phyloP scores from a whole-genome alignment of 73 alveolate species.

The Paramecium caudatum region DNA sequence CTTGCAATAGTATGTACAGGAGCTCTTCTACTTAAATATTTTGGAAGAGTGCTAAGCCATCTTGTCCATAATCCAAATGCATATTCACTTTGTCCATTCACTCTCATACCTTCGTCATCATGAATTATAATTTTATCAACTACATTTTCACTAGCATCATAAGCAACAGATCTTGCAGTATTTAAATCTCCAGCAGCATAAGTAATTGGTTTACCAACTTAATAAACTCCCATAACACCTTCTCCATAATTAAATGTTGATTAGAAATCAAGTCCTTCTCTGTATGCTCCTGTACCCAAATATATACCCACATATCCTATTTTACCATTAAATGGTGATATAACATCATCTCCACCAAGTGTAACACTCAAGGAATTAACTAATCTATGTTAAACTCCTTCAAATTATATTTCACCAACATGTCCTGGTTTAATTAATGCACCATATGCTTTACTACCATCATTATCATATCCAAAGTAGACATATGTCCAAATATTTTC shows the following conservation, averaged over 20 bases:
- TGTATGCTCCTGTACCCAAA: constrained; percentile 64
- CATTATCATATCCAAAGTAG: constrained; percentile 55
- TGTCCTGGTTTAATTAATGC: constrained; percentile 55
- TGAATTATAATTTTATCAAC: constrained; percentile 64
- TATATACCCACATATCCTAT: constrained; percentile 67
- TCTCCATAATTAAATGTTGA: constrained; percentile 48
- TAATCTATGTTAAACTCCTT: constrained; percentile 51
- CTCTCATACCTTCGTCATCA: constrained; percentile 11
- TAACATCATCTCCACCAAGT: constrained; percentile 57
- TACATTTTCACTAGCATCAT: background rate
- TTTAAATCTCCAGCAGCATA: constrained; percentile 55
- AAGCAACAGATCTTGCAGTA: constrained; percentile 20
- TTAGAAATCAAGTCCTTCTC: constrained; percentile 39
- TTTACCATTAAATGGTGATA: constrained; percentile 63
- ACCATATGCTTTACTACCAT: constrained; percentile 59
- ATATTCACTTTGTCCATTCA: constrained; percentile 60
- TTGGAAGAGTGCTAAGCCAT: constrained; percentile 58
- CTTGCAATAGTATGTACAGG: constrained; percentile 47
- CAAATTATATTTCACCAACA: constrained; percentile 11
- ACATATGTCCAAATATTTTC: constrained; percentile 48
- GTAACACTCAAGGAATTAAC: constrained; percentile 10
- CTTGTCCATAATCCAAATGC: constrained; percentile 69
- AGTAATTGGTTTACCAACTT: constrained; percentile 35
- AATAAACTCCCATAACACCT: constrained; percentile 43
- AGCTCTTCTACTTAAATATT: constrained; percentile 47